Evolutionary conservation across 2,329 filamentous ascomycete species (phyloP).

Genomic region (Bipolaris gigantea): DNA sequence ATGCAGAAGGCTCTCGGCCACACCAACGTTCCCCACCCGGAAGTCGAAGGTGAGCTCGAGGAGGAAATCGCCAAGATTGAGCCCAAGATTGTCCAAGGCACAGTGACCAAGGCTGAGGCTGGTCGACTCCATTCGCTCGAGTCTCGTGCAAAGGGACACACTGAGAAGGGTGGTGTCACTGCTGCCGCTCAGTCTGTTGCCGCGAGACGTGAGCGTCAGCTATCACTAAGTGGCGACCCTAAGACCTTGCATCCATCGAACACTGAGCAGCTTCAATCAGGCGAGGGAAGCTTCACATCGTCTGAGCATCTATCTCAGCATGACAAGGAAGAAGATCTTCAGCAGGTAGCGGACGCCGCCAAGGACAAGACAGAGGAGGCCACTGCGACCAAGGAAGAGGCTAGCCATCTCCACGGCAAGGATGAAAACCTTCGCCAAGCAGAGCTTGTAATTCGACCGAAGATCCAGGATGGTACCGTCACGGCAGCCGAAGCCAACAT

Average conservation of each 20-base stretch:
- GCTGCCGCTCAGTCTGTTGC: slow-evolving; percentile 47
- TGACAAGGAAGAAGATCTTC: slow-evolving; percentile 38
- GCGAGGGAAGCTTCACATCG: slow-evolving; percentile 14
- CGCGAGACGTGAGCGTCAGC: slow-evolving; percentile 31
- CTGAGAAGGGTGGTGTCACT: slow-evolving; percentile 42
- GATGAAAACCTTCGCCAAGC: slow-evolving; percentile 26
- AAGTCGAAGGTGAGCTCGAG: slow-evolving; percentile 35
- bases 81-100: slow-evolving; percentile 37
- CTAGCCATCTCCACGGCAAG: slow-evolving; percentile 33
- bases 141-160: slow-evolving; percentile 41
- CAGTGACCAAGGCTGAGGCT: slow-evolving; percentile 46
- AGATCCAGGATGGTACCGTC: slow-evolving; percentile 38
- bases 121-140: slow-evolving; percentile 48
- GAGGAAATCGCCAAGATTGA: slow-evolving; percentile 37
- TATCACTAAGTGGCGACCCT: slow-evolving; percentile 19
- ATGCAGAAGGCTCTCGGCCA: slow-evolving; percentile 36
- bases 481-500: slow-evolving; percentile 39
- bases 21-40: slow-evolving; percentile 30
- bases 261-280: slow-evolving; percentile 13
- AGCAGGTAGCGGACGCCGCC: slow-evolving; percentile 32
- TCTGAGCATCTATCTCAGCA: slow-evolving; percentile 33
- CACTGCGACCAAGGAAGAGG: slow-evolving; percentile 41
- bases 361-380: slow-evolving; percentile 40
- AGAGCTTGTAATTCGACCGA: slow-evolving; percentile 31
- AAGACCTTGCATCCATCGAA: not conserved